Conservation (phyloP, 2,329 filamentous ascomycete genomes). For the Fusarium guadeloupense region DNA sequence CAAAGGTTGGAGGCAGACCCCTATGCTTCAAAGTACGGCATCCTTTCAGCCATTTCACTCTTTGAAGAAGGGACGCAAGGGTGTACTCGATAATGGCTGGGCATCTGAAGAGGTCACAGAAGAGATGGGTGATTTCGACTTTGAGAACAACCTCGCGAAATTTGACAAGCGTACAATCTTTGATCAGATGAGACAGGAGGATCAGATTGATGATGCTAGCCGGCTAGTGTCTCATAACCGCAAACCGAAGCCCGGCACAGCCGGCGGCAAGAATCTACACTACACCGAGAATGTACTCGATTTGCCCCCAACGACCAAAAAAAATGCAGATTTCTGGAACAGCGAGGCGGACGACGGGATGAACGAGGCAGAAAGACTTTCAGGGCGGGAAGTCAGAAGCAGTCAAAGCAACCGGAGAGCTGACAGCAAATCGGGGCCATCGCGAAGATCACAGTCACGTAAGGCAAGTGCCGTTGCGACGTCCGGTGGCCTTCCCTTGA, state of each 20-base stretch:
- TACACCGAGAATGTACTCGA: constrained; percentile 92
- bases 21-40: constrained; percentile 66
- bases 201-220: constrained; percentile 87
- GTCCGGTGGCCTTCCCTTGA: constrained; percentile 53
- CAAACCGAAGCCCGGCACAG: constrained; percentile 71
- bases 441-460: constrained; percentile 64
- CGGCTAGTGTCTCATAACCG: constrained; percentile 93
- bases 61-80: constrained; percentile 62
- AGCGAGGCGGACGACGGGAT: constrained; percentile 75
- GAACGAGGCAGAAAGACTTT: constrained; percentile 57
- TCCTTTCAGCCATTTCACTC: constrained; percentile 71
- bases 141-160: constrained; percentile 86
- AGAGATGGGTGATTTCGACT: constrained; percentile 94
- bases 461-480: constrained; percentile 59
- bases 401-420: constrained; percentile 60
- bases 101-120: constrained; percentile 96
- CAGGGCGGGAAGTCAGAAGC: constrained; percentile 61
- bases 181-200: constrained; percentile 88
- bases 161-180: constrained; percentile 95
- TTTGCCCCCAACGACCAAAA: constrained; percentile 53
- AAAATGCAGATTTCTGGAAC: constrained; percentile 71
- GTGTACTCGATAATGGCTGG: constrained; percentile 78
- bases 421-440: constrained; percentile 61
- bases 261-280: constrained; percentile 88
- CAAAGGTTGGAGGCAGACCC: constrained; percentile 68